Evolutionary conservation across 2,329 filamentous ascomycete species (phyloP).

Genomic region (Intubia oerlemansii): DNA sequence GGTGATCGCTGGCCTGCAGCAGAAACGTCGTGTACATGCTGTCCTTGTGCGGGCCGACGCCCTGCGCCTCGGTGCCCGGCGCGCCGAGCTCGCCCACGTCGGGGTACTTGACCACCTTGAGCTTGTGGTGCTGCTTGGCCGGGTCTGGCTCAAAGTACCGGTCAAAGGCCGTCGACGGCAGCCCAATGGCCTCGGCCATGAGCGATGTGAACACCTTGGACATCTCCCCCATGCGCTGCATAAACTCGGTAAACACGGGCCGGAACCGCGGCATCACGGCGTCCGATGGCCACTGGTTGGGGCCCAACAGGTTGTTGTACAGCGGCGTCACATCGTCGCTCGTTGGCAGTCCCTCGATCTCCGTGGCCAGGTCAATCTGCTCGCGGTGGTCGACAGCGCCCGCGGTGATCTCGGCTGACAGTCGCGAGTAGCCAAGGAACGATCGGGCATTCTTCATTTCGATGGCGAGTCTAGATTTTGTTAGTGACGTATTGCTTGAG

Average conservation of each 20-base stretch:
- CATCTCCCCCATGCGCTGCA: slow-evolving; percentile 50
- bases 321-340: slow-evolving; percentile 40
- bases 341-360: slow-evolving; percentile 30
- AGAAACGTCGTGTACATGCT: slow-evolving; percentile 68
- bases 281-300: slow-evolving; percentile 57
- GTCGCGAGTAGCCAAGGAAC: slow-evolving; percentile 47
- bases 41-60: slow-evolving; percentile 66
- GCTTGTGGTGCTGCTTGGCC: slow-evolving; percentile 48
- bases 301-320: slow-evolving; percentile 58
- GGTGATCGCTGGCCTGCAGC: slow-evolving; percentile 57
- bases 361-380: slow-evolving; percentile 70
- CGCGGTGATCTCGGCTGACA: slow-evolving; percentile 51
- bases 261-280: slow-evolving; percentile 45
- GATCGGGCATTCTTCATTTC: slow-evolving; percentile 56
- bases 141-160: slow-evolving; percentile 51
- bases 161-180: slow-evolving; percentile 48
- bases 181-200: slow-evolving; percentile 63
- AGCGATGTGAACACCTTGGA: slow-evolving; percentile 57
- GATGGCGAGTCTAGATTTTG: slow-evolving; percentile 29
- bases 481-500: too few species aligned
- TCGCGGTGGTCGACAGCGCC: slow-evolving; percentile 60
- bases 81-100: slow-evolving; percentile 40
- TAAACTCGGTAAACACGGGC: slow-evolving; percentile 50
- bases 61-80: slow-evolving; percentile 16
- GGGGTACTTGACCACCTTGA: slow-evolving; percentile 78